Evolutionary conservation across 2,329 filamentous ascomycete species (phyloP).

Genomic region (Sphaerulina musiva): DNA sequence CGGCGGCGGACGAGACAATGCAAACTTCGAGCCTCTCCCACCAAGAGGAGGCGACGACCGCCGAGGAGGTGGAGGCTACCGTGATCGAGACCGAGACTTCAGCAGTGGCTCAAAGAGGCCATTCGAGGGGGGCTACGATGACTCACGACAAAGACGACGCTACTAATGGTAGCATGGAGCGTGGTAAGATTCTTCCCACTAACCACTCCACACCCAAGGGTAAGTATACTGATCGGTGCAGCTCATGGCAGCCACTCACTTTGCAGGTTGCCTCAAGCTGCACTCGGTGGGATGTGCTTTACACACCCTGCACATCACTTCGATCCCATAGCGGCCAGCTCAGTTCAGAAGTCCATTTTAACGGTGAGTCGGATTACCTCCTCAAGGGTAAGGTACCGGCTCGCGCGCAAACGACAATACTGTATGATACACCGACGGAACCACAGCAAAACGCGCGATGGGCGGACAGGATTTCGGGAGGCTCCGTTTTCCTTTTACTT

Average conservation of each 20-base stretch:
- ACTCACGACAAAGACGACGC: conserved; percentile 56
- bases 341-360: conserved; percentile 5
- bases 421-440: conserved; percentile 10
- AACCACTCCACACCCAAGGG: conserved; percentile 11
- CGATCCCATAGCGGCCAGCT: background rate
- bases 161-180: conserved; percentile 39
- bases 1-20: conserved; percentile 48
- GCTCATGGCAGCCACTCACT: conserved; percentile 17
- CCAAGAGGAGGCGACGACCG: conserved; percentile 51
- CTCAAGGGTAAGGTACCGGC: conserved; percentile 34
- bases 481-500: conserved; percentile 22
- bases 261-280: conserved; percentile 6
- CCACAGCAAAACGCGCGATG: conserved; percentile 8
- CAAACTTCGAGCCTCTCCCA: conserved; percentile 79
- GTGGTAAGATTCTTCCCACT: conserved; percentile 21
- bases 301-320: conserved; percentile 13
- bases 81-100: conserved; percentile 36
- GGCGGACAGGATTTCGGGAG: conserved; percentile 15
- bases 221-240: conserved; percentile 25
- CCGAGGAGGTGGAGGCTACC: conserved; percentile 42
- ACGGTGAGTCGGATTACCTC: conserved; percentile 38
- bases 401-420: conserved; percentile 19
- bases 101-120: conserved; percentile 50
- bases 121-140: conserved; percentile 76
- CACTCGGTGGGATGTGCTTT: conserved; percentile 1